Conservation (phyloP, 192 early-diverging fungal genomes). For the Lobulomyces angularis region DNA sequence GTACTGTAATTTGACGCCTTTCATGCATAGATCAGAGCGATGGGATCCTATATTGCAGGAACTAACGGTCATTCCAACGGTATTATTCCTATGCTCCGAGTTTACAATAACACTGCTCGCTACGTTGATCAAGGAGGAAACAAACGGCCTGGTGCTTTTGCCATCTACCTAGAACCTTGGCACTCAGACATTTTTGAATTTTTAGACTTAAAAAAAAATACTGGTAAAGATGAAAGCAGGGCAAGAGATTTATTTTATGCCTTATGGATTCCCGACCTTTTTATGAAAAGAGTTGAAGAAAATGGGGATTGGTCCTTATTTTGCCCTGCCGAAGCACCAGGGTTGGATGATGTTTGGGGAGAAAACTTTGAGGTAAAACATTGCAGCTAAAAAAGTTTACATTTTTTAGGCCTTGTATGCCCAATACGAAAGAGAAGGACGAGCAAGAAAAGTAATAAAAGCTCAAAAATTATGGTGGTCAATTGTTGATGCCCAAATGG, state of each 20-base stretch:
- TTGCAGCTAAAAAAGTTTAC: neutral
- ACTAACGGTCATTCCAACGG: conserved; percentile 96
- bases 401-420: conserved; percentile 47
- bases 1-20: neutral
- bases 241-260: conserved; percentile 97
- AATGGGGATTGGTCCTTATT: conserved; percentile 92
- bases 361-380: conserved; percentile 65
- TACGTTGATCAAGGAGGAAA: conserved; percentile 99
- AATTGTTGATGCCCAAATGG: conserved; percentile 88
- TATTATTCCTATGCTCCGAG: conserved; percentile 92
- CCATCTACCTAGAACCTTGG: conserved; percentile 98
- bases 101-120: conserved; percentile 95
- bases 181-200: conserved; percentile 95
- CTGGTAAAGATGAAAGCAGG: conserved; percentile 92
- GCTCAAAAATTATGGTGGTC: conserved; percentile 98
- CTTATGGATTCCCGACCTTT: conserved; percentile 94
- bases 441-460: conserved; percentile 79
- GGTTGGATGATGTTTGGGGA: conserved; percentile 84
- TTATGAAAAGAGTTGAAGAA: conserved; percentile 91
- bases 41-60: conserved; percentile 93
- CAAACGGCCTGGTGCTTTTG: conserved; percentile 96
- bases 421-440: conserved; percentile 72
- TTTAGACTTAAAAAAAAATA: conserved; percentile 92
- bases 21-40: conserved; percentile 85
- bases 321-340: conserved; percentile 87